Conservation (phyloP, 306 rosid species). For the Trifolium subterraneum region DNA sequence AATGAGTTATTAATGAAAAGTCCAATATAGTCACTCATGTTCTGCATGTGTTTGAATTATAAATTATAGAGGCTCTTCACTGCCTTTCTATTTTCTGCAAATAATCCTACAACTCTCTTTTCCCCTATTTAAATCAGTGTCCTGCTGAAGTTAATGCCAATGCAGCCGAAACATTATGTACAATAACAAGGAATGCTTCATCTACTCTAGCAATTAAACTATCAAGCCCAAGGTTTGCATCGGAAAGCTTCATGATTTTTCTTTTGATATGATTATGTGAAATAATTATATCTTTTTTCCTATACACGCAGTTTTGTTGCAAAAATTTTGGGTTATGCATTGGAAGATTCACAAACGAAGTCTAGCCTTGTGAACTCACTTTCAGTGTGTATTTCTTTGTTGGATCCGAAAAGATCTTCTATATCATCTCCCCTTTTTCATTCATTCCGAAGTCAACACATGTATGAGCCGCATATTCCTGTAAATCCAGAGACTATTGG, state of each 20-base stretch:
- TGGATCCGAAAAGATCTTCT: constrained; percentile 89
- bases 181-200: constrained; percentile 84
- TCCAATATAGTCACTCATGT: background rate
- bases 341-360: constrained; percentile 86
- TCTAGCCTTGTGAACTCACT: constrained; percentile 89
- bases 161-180: constrained; percentile 89
- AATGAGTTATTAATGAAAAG: constrained; percentile 19
- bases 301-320: constrained; percentile 73
- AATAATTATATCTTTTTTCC: constrained; percentile 27
- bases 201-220: constrained; percentile 89
- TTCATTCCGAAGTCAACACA: constrained; percentile 88
- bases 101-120: constrained; percentile 41
- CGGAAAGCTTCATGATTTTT: constrained; percentile 17
- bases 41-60: constrained; percentile 32
- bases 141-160: constrained; percentile 95
- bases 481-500: constrained; percentile 80
- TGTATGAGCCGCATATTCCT: constrained; percentile 78
- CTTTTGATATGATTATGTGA: background rate
- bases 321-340: constrained; percentile 79
- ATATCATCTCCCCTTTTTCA: constrained; percentile 73
- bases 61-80: constrained; percentile 12
- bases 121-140: constrained; percentile 62
- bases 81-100: constrained; percentile 17
- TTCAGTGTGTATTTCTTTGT: constrained; percentile 90
- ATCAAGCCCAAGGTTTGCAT: constrained; percentile 89